Evolutionary conservation across 805 yeast species (phyloP), one percentile per base, ranked within the genome.

Genomic region (Yarrowia phangngaensis): DNA sequence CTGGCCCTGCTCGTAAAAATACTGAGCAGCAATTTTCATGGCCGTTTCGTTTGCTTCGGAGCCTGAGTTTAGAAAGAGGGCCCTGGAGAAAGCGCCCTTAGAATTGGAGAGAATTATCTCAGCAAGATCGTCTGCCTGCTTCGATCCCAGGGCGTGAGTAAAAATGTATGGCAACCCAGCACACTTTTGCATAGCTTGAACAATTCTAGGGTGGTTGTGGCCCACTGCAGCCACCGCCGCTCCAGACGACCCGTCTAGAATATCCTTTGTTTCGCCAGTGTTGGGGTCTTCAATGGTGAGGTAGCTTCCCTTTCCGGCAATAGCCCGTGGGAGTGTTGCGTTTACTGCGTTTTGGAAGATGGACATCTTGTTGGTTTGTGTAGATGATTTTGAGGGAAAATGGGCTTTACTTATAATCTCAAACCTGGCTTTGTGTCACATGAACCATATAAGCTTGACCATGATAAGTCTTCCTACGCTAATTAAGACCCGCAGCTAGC

Each of bases 41-140:
- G 80, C 80, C 43, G 78, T 78, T 57, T 78, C 82, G 55, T 76
- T 77, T 38, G 82, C 79, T 59, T 78, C 82, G 22, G 81, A 73
- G 51, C 85, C 85, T 2, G 81, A 75, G 53, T 26, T 23, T 24
- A 48, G 36, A 13, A 45, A 50, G 15, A 45, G 9, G 4, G 52
- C 52, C 4, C 51, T 41, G 2, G 51, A 12, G 19, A 50, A 50
- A 14, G 49, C 52, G 11, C 45, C 51, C 11, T 20, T 15, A 20
- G 52, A 50, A 27, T 45, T 50, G 27, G 50, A 35, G 9, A 50
- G 34, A 13, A 43, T 43, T 15, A 50, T 33, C 22, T 45, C 49
- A 9, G 52, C 52, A 11, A 50, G 28, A 12, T 50, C 51, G 23
- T 43, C 51, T n/a, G 52, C 52, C 34, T 43, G 50, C 19, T 50